These are phyloP conservation scores for Rhynchosporium secalis DNA, from an alignment of 2,329 filamentous ascomycete genomes.

Conservation along the genomic window DNA sequence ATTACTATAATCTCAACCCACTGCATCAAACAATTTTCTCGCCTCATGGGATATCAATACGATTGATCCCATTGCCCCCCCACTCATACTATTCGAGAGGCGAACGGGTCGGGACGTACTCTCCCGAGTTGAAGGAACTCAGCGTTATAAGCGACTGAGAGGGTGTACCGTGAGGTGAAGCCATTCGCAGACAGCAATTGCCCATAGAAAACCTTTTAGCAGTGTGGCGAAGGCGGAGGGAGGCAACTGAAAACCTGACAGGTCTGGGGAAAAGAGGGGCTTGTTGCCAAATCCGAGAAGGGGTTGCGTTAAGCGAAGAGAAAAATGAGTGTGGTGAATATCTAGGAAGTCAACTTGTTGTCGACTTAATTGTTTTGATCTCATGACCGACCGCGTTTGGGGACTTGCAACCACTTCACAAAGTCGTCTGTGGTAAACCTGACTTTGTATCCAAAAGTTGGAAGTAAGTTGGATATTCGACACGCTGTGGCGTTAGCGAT, in stretches of 20 bases:
- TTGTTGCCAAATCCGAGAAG: slow-evolving; percentile 5
- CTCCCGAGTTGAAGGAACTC: neutral
- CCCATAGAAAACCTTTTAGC: neutral
- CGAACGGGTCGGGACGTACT: neutral
- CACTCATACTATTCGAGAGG: neutral
- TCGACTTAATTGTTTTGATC: slow-evolving; percentile 13
- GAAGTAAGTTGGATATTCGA: too few species aligned
- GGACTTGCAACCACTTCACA: too few species aligned
- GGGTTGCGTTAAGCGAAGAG: slow-evolving; percentile 6
- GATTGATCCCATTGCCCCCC: slow-evolving; percentile 4
- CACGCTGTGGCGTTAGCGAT: too few species aligned
- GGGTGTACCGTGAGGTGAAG: neutral
- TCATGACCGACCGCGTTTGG: neutral
- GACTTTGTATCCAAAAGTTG: too few species aligned
- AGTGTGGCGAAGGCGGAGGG: neutral
- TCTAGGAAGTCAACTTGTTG: neutral
- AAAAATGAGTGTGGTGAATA: neutral
- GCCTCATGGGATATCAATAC: neutral
- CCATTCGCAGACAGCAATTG: neutral
- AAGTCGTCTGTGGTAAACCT: too few species aligned
- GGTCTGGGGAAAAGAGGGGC: neutral
- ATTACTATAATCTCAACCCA: neutral
- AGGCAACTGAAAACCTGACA: neutral
- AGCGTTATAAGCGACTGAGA: neutral
- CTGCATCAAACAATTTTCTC: neutral